Conservation (phyloP, 2,329 filamentous ascomycete genomes). For the Kalmusia sp. region DNA sequence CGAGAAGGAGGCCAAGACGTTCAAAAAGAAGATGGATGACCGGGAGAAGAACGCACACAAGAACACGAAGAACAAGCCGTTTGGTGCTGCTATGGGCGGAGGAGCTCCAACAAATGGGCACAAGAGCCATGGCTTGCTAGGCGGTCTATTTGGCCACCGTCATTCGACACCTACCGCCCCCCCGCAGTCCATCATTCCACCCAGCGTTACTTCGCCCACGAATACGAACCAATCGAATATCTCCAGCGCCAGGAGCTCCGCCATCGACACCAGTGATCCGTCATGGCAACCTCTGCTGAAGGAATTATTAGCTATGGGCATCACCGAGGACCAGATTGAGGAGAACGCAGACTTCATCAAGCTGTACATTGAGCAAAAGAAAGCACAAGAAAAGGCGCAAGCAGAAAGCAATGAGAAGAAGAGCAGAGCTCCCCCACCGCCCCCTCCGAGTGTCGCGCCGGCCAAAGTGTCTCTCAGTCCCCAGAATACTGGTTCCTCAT, state of each 20-base stretch:
- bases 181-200: conserved; percentile 59
- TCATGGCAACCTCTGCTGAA: conserved; percentile 67
- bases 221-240: conserved; percentile 42
- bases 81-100: conserved; percentile 54
- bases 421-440: conserved; percentile 67
- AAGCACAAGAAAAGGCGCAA: conserved; percentile 57
- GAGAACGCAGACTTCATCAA: conserved; percentile 74
- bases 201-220: conserved; percentile 49
- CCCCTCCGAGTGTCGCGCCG: conserved; percentile 58
- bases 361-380: conserved; percentile 69
- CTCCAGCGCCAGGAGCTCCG: conserved; percentile 49
- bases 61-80: conserved; percentile 79
- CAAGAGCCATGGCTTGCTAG: conserved; percentile 56
- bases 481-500: conserved; percentile 65
- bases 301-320: conserved; percentile 69
- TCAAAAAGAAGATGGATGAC: conserved; percentile 97
- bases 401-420: conserved; percentile 58
- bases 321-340: conserved; percentile 72
- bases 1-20: conserved; percentile 96
- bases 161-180: conserved; percentile 53
- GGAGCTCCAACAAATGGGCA: conserved; percentile 36
- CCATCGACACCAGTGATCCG: conserved; percentile 68
- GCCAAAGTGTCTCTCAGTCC: conserved; percentile 60
- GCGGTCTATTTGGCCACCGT: conserved; percentile 59
- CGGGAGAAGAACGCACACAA: conserved; percentile 95